Percentiles rank a stretch among this genome's conserved stretches.
Evolutionary conservation across 371 early-diverging fungal genomes (phyloP).

Genomic region (Apophysomyces variabilis): DNA sequence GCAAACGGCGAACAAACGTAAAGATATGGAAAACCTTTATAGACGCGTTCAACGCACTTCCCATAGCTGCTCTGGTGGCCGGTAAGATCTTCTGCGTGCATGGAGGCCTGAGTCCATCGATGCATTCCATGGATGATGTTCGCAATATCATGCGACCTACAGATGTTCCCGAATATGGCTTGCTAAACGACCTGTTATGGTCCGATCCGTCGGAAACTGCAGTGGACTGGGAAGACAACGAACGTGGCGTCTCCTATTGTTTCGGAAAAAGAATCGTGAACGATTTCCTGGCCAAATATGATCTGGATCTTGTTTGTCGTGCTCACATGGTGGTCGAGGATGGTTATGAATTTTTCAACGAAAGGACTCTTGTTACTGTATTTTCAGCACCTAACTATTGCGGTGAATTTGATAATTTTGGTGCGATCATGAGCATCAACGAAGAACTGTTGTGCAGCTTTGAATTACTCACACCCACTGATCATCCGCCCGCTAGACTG

Average conservation of each 20-base stretch:
- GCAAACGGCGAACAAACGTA: slow-evolving; percentile 92
- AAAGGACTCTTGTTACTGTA: slow-evolving; percentile 91
- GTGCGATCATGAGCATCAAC: slow-evolving; percentile 98
- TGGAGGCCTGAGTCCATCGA: slow-evolving; percentile 94
- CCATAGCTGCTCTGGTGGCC: slow-evolving; percentile 93
- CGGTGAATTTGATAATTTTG: slow-evolving; percentile 96
- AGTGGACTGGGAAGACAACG: slow-evolving; percentile 88
- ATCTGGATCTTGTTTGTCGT: slow-evolving; percentile 90
- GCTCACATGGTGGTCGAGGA: slow-evolving; percentile 97
- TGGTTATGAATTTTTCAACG: slow-evolving; percentile 95
- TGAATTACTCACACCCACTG: slow-evolving; percentile 45
- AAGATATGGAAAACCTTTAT: slow-evolving; percentile 95
- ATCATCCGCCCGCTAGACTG: slow-evolving; percentile 24
- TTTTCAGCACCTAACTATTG: slow-evolving; percentile 98
- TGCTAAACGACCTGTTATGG: slow-evolving; percentile 96
- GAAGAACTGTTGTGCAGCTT: slow-evolving; percentile 91
- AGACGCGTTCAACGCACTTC: slow-evolving; percentile 92
- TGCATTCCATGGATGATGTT: slow-evolving; percentile 89
- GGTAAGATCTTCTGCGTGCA: slow-evolving; percentile 97
- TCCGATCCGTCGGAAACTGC: slow-evolving; percentile 93
- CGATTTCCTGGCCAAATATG: slow-evolving; percentile 90
- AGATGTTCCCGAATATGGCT: slow-evolving; percentile 93
- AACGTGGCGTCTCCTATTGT: slow-evolving; percentile 90
- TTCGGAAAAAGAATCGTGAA: slow-evolving; percentile 89
- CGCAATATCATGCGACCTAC: slow-evolving; percentile 91